These are phyloP conservation scores for Lathyrus aphaca DNA, from an alignment of 306 rosid genomes.

Conservation along the genomic window DNA sequence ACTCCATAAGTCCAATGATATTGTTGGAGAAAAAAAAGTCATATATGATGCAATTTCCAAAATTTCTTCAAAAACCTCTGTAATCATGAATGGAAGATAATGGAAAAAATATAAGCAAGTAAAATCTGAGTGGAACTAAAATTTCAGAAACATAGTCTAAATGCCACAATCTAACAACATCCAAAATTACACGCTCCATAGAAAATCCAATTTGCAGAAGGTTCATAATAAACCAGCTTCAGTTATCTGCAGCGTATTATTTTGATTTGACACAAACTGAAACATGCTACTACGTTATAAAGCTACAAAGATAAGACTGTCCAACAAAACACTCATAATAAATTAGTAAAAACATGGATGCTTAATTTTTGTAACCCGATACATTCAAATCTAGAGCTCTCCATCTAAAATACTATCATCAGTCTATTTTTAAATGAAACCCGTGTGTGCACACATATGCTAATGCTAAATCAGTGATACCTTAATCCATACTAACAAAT, in stretches of 20 bases:
- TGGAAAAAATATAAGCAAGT: constrained; percentile 3
- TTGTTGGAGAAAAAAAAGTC: constrained; percentile 92
- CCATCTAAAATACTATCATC: constrained; percentile 20
- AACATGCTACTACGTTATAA: constrained; percentile 19
- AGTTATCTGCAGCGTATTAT: constrained; percentile 10
- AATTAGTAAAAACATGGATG: constrained; percentile 6
- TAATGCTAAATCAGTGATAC: background rate
- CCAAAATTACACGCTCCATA: background rate
- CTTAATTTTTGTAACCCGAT: background rate
- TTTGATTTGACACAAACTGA: constrained; percentile 24
- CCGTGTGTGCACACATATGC: background rate
- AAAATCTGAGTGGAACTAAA: constrained; percentile 21
- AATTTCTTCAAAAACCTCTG: constrained; percentile 99
- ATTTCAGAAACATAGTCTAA: constrained; percentile 18
- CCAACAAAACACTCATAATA: constrained; percentile 3
- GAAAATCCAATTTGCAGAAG: constrained; percentile 20
- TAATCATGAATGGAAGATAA: constrained; percentile 30
- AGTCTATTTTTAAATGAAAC: background rate
- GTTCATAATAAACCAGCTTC: constrained; percentile 16
- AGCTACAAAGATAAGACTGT: constrained; percentile 4
- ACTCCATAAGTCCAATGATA: constrained; percentile 93
- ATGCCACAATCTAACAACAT: constrained; percentile 3
- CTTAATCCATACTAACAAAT: background rate
- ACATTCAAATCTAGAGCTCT: constrained; percentile 25
- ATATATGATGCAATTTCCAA: constrained; percentile 90